Conservation (phyloP, 2,329 filamentous ascomycete genomes). For the Ascocoryne sarcoides region DNA sequence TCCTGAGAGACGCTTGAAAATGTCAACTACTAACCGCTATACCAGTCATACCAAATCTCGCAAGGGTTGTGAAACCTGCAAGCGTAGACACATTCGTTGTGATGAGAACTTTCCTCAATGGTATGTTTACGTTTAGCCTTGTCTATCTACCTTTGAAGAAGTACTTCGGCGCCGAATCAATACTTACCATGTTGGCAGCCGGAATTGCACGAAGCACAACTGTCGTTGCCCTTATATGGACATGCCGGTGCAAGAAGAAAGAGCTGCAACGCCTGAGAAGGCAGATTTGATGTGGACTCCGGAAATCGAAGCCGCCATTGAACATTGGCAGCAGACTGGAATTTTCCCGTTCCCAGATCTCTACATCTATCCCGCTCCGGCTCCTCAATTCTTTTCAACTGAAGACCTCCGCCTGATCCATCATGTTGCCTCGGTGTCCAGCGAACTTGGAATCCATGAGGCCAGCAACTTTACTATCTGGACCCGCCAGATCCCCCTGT, state of each 20-base stretch:
- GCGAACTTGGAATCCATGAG: constrained; percentile 68
- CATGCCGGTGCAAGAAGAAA: constrained; percentile 57
- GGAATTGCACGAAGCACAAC: constrained; percentile 98
- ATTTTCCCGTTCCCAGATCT: constrained; percentile 80
- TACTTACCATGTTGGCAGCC: constrained; percentile 42
- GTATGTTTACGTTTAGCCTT: constrained; percentile 40
- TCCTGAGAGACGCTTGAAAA: not conserved
- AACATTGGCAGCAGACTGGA: constrained; percentile 75
- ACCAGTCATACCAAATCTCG: constrained; percentile 94
- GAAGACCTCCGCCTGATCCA: constrained; percentile 84
- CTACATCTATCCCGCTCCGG: constrained; percentile 64
- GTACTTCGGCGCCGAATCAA: not conserved
- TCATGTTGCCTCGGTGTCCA: constrained; percentile 78
- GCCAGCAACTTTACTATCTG: constrained; percentile 82
- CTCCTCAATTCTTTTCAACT: constrained; percentile 62
- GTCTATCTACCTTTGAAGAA: not conserved
- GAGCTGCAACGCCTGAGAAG: constrained; percentile 52
- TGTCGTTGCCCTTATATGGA: constrained; percentile 98
- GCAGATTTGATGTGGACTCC: constrained; percentile 76
- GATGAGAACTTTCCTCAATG: constrained; percentile 98
- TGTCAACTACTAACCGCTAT: constrained; percentile 13
- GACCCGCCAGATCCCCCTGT: constrained; percentile 90
- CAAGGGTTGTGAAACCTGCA: constrained; percentile 97
- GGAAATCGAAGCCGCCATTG: constrained; percentile 72
- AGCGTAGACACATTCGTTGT: constrained; percentile 92